A percentile compares a stretch with the other conserved stretches of the same genome.
These are phyloP conservation scores for Pythium apleroticum DNA, from an alignment of 352 stramenopile species.

Conservation along the genomic window DNA sequence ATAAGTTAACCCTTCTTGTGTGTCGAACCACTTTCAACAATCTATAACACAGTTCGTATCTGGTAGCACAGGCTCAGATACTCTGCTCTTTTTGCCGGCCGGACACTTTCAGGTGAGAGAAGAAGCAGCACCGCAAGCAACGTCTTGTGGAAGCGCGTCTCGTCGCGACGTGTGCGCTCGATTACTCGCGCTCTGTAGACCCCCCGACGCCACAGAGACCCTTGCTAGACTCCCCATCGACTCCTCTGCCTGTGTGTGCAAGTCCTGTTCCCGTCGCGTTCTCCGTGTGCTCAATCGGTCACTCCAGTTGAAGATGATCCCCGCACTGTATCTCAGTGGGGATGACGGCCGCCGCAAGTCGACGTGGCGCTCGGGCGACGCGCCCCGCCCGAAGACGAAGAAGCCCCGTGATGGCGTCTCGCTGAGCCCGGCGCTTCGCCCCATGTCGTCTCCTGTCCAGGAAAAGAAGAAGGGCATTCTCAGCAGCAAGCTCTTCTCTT, in stretches of 20 bases:
- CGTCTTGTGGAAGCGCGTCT: background rate
- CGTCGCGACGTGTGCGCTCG: background rate
- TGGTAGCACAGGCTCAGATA: background rate
- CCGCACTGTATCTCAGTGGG: conserved; percentile 4
- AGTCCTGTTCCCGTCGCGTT: background rate
- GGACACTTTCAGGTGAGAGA: background rate
- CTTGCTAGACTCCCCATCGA: background rate
- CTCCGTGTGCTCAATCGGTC: background rate
- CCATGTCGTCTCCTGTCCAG: conserved; percentile 8
- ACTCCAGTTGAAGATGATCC: conserved; percentile 16
- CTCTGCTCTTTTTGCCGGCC: background rate
- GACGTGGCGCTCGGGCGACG: conserved; percentile 13
- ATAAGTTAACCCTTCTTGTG: background rate
- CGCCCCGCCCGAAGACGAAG: background rate
- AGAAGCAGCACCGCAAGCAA: background rate
- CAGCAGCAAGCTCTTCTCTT: conserved; percentile 52
- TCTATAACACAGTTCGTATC: conserved; percentile 11
- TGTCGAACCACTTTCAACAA: conserved; percentile 1
- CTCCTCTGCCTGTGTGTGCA: background rate
- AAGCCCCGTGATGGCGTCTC: conserved; percentile 6
- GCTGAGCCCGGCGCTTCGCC: conserved; percentile 18
- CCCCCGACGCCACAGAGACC: background rate
- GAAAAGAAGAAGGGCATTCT: conserved; percentile 43
- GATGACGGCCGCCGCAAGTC: conserved; percentile 20
- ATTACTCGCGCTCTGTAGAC: background rate